Evolutionary conservation across 2,329 filamentous ascomycete species (phyloP).

Genomic region (Claviceps quebecensis): DNA sequence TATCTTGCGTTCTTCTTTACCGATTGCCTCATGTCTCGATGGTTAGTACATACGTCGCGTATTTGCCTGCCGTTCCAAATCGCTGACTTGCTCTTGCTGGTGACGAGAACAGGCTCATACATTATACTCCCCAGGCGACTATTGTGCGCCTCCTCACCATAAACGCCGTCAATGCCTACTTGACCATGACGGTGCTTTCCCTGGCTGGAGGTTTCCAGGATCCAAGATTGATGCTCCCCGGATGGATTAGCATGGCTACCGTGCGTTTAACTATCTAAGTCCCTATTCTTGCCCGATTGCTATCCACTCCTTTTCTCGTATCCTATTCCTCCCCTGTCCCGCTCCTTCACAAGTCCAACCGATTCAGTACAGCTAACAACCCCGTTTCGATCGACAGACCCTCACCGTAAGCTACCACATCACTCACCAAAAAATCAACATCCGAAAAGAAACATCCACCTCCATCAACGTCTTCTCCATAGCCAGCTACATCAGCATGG

Average conservation of each 20-base stretch:
- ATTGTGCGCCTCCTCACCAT: conserved; percentile 66
- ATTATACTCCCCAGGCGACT: conserved; percentile 70
- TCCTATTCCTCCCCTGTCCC: neutral
- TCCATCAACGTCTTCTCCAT: conserved; percentile 67
- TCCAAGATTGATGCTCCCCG: conserved; percentile 56
- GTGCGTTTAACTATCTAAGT: conserved; percentile 27
- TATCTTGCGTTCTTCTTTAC: conserved; percentile 75
- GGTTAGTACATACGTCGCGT: conserved; percentile 31
- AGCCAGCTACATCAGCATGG: conserved; percentile 64
- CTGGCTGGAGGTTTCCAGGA: conserved; percentile 57
- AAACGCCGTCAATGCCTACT: conserved; percentile 59
- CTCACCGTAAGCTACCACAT: conserved; percentile 63
- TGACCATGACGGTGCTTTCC: conserved; percentile 58
- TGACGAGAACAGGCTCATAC: conserved; percentile 49
- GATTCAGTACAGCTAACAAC: neutral
- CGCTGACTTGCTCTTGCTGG: neutral
- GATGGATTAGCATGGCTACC: conserved; percentile 66
- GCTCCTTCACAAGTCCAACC: neutral
- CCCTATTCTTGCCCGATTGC: neutral
- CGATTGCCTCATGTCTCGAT: conserved; percentile 73
- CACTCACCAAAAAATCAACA: conserved; percentile 65
- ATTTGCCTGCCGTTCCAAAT: no score
- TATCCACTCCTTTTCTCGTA: neutral
- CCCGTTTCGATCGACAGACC: conserved; percentile 30
- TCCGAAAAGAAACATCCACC: conserved; percentile 63